These are phyloP conservation scores for Gonapodya prolifera DNA, from an alignment of 192 early-diverging fungal genomes.

Conservation along the genomic window DNA sequence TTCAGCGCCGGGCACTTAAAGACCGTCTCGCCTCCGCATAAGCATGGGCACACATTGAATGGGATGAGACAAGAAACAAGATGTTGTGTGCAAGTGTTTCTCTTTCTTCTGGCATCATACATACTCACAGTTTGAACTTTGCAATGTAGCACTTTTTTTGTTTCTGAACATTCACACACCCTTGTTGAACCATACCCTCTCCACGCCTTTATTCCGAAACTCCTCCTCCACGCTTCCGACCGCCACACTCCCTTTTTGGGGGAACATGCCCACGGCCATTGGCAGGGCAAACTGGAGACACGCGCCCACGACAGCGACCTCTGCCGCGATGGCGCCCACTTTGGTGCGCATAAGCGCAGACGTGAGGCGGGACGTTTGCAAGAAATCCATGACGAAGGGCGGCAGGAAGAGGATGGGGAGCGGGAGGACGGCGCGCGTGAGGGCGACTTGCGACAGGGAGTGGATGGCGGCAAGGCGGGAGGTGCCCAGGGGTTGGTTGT, in stretches of 20 bases:
- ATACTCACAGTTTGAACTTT: no score
- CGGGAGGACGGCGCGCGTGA: constrained; percentile 57
- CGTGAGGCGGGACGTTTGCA: constrained; percentile 50
- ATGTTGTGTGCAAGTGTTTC: no score
- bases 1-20: no score
- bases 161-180: constrained; percentile 44
- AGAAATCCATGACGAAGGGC: constrained; percentile 47
- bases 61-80: no score
- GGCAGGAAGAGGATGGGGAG: constrained; percentile 62
- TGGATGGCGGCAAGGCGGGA: not conserved
- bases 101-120: no score
- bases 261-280: constrained; percentile 64
- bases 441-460: not conserved
- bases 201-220: constrained; percentile 41
- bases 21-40: no score
- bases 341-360: constrained; percentile 40
- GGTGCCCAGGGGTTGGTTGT: not conserved
- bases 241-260: constrained; percentile 48
- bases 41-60: no score
- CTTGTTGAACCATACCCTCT: constrained; percentile 61
- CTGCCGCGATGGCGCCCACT: constrained; percentile 23
- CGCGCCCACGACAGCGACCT: constrained; percentile 39
- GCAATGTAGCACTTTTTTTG: no score
- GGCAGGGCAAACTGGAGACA: constrained; percentile 64
- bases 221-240: constrained; percentile 46